Conservation (phyloP, 306 rosid genomes). For the Acacia confusa region DNA sequence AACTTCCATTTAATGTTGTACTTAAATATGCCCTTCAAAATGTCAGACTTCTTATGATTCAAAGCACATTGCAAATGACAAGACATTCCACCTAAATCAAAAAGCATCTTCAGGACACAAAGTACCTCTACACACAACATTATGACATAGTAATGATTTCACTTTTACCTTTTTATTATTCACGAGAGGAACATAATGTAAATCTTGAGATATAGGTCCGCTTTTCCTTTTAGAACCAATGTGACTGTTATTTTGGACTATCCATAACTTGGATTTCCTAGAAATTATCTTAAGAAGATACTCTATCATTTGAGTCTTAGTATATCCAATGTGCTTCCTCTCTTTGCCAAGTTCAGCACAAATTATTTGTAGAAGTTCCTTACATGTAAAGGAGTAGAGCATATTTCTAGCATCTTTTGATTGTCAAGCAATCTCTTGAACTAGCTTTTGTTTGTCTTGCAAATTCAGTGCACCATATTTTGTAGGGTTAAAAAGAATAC, state of each 20-base stretch:
- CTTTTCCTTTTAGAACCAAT: conserved; percentile 59
- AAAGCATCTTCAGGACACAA: conserved; percentile 60
- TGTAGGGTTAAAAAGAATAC: conserved; percentile 61
- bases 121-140: conserved; percentile 77
- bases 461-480: conserved; percentile 60
- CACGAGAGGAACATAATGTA: conserved; percentile 36
- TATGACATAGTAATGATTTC: conserved; percentile 57
- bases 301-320: conserved; percentile 75
- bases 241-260: conserved; percentile 37
- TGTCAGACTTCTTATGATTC: conserved; percentile 62
- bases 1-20: conserved; percentile 69
- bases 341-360: conserved; percentile 89
- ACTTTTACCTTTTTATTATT: conserved; percentile 43
- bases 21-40: conserved; percentile 51
- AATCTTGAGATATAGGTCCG: conserved; percentile 41
- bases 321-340: conserved; percentile 85
- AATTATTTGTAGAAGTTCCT: conserved; percentile 78
- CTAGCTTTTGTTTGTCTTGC: conserved; percentile 66
- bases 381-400: conserved; percentile 74
- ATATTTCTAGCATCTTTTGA: conserved; percentile 66
- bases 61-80: conserved; percentile 95
- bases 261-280: conserved; percentile 48
- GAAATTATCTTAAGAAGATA: conserved; percentile 68
- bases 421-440: conserved; percentile 62
- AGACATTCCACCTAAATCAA: conserved; percentile 81